A percentile compares a stretch with the other conserved stretches of the same genome.
These are phyloP conservation scores for Suillus brevipes DNA, from an alignment of 768 basidiomycete genomes.

Conservation along the genomic window DNA sequence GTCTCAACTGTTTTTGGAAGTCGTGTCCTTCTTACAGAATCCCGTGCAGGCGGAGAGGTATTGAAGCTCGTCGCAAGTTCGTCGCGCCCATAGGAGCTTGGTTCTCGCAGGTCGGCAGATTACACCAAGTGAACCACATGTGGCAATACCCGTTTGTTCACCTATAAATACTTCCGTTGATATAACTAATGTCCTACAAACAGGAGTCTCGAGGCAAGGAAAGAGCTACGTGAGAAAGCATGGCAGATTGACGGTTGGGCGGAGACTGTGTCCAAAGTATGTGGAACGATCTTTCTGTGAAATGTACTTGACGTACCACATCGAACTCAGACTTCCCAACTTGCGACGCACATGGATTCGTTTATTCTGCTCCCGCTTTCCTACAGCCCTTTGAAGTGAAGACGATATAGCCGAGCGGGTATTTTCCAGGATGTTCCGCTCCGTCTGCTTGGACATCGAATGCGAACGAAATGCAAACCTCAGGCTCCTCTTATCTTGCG, in stretches of 20 bases:
- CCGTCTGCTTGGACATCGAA: neutral
- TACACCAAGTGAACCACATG: slow-evolving; percentile 91
- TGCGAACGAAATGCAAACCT: neutral
- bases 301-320: neutral
- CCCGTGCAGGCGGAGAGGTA: slow-evolving; percentile 75
- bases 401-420: neutral
- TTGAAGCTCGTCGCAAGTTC: slow-evolving; percentile 88
- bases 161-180: slow-evolving; percentile 5
- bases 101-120: slow-evolving; percentile 84
- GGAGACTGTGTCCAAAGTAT: slow-evolving; percentile 87
- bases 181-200: slow-evolving; percentile 13
- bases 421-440: slow-evolving; percentile 2
- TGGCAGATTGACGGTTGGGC: slow-evolving; percentile 97
- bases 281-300: slow-evolving; percentile 15
- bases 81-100: slow-evolving; percentile 88
- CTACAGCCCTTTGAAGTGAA: slow-evolving; percentile 82
- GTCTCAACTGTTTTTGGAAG: slow-evolving; percentile 15
- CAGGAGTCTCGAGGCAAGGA: slow-evolving; percentile 77
- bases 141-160: slow-evolving; percentile 91
- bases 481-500: slow-evolving; percentile 1
- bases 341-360: slow-evolving; percentile 84
- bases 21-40: slow-evolving; percentile 9
- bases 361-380: slow-evolving; percentile 77
- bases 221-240: slow-evolving; percentile 82
- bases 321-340: slow-evolving; percentile 75